Evolutionary conservation across 352 stramenopile genomes (phyloP), one percentile per base, ranked within the genome.

Genomic region (Phytophthora sp.): DNA sequence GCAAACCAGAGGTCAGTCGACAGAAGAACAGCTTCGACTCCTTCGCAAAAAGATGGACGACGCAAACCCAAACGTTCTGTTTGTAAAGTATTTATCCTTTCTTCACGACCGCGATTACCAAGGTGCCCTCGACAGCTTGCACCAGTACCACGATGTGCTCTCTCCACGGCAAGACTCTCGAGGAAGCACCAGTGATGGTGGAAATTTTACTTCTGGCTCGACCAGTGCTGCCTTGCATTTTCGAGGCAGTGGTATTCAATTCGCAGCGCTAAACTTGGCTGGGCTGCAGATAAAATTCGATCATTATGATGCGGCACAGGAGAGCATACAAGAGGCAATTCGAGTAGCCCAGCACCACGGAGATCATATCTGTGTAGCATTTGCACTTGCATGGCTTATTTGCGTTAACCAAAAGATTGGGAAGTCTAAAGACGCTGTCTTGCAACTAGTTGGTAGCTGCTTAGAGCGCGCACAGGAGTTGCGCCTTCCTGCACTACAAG

Each of bases 141-240:
- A 98, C 57, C 79, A 89, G 52, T 98, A 98, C 60, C 96, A 98
- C 73, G 95, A 98, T 54, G 86, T 97, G 50, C 78, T 87, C 8
- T 89, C 97, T 27, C 81, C 92, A 23, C 72, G 48, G 21, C 57
- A 54, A 72, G 63, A 54, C 27, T 42, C n/a, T 51, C 55, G 46
- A 7, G 18, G 45, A 12, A 42, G 26, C 24, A 10, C 20, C 12
- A 27, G 38, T 20, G 59, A 74, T 46, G 45, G 13, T 12, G 58
- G n/a, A n/a, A n/a, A n/a, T n/a, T n/a, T 9, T 44, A 61, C 30
- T 35, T 76, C 60, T 18, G 27, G 37, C 35, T 42, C 30, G 28
- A 9, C 26, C 55, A 23, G 13, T 21, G 13, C 43, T 50, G 58
- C 49, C 2, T 41, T 80, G 31, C 79, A 87, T 53, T 90, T 88